Percentiles rank a stretch among this genome's conserved stretches.
Conservation (phyloP, 345 rosid genomes). For the Balakata baccata region DNA sequence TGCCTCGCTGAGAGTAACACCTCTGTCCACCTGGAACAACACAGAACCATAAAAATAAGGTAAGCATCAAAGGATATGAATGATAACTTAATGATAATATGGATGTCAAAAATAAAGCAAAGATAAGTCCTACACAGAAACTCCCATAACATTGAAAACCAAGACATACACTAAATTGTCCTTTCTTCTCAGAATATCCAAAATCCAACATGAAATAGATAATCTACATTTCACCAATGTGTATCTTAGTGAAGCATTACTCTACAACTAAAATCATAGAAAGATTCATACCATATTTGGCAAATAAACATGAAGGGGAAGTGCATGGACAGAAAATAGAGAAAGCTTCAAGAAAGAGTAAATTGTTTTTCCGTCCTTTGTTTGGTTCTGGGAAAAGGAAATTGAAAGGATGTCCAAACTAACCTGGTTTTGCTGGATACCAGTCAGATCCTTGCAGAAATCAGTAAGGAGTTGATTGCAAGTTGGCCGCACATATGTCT, state of each 20-base stretch:
- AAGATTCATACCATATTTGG: too few relatives aligned
- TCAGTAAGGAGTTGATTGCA: constrained; percentile 43
- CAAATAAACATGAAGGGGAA: too few relatives aligned
- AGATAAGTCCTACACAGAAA: not conserved
- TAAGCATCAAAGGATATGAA: not conserved
- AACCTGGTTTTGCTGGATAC: constrained; percentile 51
- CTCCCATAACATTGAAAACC: too few relatives aligned
- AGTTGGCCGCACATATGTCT: constrained; percentile 47
- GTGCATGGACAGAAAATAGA: too few relatives aligned
- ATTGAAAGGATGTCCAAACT: not conserved
- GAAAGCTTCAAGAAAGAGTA: too few relatives aligned
- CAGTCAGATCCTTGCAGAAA: constrained; percentile 50
- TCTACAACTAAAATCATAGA: too few relatives aligned
- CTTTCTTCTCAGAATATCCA: too few relatives aligned
- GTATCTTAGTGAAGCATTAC: too few relatives aligned
- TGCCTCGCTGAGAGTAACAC: constrained; percentile 43
- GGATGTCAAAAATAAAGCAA: not conserved
- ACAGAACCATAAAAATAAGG: constrained; percentile 13
- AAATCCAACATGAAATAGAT: too few relatives aligned
- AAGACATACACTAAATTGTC: not conserved
- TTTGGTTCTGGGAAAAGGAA: too few relatives aligned
- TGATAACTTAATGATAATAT: not conserved
- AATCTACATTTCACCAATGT: too few relatives aligned
- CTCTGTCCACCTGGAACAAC: constrained; percentile 40
- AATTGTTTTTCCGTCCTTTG: too few relatives aligned